Evolutionary conservation across 306 rosid species (phyloP), one percentile per base, ranked within the genome.

Genomic region (Sesbania bispinosa): DNA sequence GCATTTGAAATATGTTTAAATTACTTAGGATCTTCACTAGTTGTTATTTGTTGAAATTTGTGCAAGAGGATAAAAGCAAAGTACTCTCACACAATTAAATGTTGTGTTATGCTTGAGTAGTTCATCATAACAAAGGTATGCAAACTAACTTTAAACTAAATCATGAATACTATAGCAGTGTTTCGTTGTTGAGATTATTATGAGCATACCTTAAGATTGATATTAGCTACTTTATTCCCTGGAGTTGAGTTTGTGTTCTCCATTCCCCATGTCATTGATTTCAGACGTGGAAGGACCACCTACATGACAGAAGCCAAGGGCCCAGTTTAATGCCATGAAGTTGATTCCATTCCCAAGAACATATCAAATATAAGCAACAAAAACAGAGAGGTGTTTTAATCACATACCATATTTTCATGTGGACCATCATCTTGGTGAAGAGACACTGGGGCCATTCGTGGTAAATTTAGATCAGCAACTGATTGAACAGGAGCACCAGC

Each of bases 231-330:
- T 84, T 80, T 84, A 69, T 84, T 90, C 80, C 90, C 97, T 4
- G 96, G 92, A 36, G 82, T 58, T 70, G 97, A 90, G 86, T 69
- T 86, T 83, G 86, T 94, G 80, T 84, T 88, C 91, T 94, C 97
- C 98, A 94, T 94, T 41, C 86, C 97, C 98, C 98, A 94, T 5
- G 97, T 94, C 98, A 94, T 90, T 77, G 98, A 90, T 85, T 94
- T 94, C 67, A 89, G 79, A 83, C 87, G 83, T 24, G 98, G 98
- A 75, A 90, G 92, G 81, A 80, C 87, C 74, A 84, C 85, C 98
- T 94, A 67, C 36, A 58, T 59, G 77, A 52, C 66, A 77, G 58
- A 51, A 48, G 23, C 26, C 38, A 62, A 62, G 46, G 51, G 50
- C 8, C 48, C 67, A 62, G 55, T 58, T 76, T 43, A 76, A 68